Evolutionary conservation across 768 basidiomycete genomes (phyloP).

Genomic region (Pleurotus salmoneostramineus): DNA sequence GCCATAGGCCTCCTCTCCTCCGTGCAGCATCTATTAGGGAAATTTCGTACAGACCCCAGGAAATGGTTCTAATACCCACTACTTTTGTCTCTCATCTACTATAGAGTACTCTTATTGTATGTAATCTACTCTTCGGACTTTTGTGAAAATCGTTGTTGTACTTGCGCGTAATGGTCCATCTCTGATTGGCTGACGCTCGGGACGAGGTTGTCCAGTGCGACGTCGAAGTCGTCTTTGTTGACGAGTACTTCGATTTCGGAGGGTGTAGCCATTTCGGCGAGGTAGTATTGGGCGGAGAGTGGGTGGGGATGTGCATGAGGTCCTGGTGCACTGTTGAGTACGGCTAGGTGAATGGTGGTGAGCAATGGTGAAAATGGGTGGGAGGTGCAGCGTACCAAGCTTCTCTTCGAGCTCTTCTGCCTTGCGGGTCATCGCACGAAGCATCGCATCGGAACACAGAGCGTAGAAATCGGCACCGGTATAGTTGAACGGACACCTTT

Average conservation of each 20-base stretch:
- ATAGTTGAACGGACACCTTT: constrained; percentile 84
- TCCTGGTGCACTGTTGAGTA: constrained; percentile 44
- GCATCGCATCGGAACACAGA: constrained; percentile 92
- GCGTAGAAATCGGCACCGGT: constrained; percentile 99
- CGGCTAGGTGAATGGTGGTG: constrained; percentile 20
- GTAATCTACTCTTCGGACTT: constrained; percentile 5
- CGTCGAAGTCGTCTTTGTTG: constrained; percentile 66
- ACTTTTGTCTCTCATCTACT: too few relatives aligned
- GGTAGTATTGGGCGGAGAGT: constrained; percentile 86
- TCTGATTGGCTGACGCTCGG: constrained; percentile 85
- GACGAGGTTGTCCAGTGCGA: constrained; percentile 64
- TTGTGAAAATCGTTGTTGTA: constrained; percentile 67
- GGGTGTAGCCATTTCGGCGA: constrained; percentile 72
- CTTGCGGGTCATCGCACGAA: constrained; percentile 90
- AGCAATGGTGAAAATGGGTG: background rate
- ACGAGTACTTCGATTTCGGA: constrained; percentile 78
- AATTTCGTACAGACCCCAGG: constrained; percentile 48
- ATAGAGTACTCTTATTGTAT: background rate
- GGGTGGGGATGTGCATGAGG: constrained; percentile 53
- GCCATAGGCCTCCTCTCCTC: constrained; percentile 45
- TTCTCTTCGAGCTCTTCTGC: constrained; percentile 74
- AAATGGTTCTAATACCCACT: constrained; percentile 40
- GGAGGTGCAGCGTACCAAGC: constrained; percentile 69
- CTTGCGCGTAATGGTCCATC: constrained; percentile 75
- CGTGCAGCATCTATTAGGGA: constrained; percentile 47